Evolutionary conservation across 441 rosid species (phyloP), one percentile per base, ranked within the genome.

Genomic region (Gossypium gossypioides): DNA sequence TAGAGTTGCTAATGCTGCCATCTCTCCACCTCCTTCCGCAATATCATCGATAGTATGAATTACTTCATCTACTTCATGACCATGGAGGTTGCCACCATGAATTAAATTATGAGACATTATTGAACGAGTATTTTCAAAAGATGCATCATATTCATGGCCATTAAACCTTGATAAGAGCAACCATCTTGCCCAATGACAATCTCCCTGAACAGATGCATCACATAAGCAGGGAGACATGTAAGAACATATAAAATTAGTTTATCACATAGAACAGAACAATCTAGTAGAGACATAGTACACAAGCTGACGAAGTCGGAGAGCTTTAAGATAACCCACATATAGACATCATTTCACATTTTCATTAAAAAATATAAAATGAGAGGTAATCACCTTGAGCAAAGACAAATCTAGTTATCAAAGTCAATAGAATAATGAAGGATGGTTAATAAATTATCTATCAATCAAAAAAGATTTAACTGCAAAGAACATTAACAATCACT

Each of bases 1-100:
- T 77, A 96, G 85, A 81, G 99, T 96, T 77, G 99, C 97, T 80
- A 96, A 79, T 82, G 99, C 99, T 58, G 97, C 97, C 94, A 96
- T 78, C 86, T 93, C 97, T 72, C 91, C 90, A 34, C 92, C 97
- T 81, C 97, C 96, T 86, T 93, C 99, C 7, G 97, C 97, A 77
- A 96, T 91, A 82, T 96, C 99, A 80, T 96, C 98, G 68, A 96
- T 89, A 32, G 97, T 90, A 70, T 74, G 85, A 81, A 93, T 87
- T 75, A 86, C 85, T 73, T 90, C 93, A 74, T 90, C 86, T 56
- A 81, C 78, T 81, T 85, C 94, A 70, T 78, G 75, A 74, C 77
- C 84, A 86, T 69, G 83, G 64, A 86, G 85, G 81, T 81, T 87
- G 78, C 82, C 82, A 76, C 82, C 80, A 54, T 87, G 82, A 74